Evolutionary conservation across 495 filamentous ascomycete species (phyloP).

Genomic region (Podospora pseudocomata): DNA sequence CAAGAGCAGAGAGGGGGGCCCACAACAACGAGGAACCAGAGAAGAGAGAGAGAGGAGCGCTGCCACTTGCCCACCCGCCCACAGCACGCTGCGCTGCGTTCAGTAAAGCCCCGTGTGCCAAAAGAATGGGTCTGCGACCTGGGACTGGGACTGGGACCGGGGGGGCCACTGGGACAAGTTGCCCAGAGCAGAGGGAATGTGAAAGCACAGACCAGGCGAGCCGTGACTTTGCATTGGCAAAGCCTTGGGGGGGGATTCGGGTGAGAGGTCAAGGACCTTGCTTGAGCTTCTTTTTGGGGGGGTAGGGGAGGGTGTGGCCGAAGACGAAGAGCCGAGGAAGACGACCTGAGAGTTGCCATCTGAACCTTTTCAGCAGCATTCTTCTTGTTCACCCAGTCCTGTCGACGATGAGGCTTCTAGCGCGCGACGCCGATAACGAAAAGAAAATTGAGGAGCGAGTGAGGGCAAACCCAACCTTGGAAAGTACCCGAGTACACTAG

Average conservation of each 20-base stretch:
- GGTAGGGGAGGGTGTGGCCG: not conserved
- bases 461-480: not conserved
- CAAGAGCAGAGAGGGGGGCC: slow-evolving; percentile 31
- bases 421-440: not conserved
- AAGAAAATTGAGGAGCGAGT: not conserved
- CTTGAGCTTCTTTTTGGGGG: not conserved
- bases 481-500: slow-evolving; percentile 1
- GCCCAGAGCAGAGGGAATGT: slow-evolving; percentile 14
- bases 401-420: not conserved
- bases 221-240: slow-evolving; percentile 13
- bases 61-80: slow-evolving; percentile 4
- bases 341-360: not conserved
- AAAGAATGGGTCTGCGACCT: slow-evolving; percentile 22
- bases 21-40: slow-evolving; percentile 23
- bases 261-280: not conserved
- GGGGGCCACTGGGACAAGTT: slow-evolving; percentile 12
- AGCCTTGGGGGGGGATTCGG: slow-evolving; percentile 7
- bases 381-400: not conserved
- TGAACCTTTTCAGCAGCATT: not conserved
- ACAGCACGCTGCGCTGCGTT: slow-evolving; percentile 14
- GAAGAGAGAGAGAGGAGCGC: slow-evolving; percentile 14
- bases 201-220: slow-evolving; percentile 23
- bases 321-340: not conserved
- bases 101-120: slow-evolving; percentile 17
- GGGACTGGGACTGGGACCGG: slow-evolving; percentile 4